Conservation (phyloP, 352 stramenopile species). For the Globisporangium middletonii region DNA sequence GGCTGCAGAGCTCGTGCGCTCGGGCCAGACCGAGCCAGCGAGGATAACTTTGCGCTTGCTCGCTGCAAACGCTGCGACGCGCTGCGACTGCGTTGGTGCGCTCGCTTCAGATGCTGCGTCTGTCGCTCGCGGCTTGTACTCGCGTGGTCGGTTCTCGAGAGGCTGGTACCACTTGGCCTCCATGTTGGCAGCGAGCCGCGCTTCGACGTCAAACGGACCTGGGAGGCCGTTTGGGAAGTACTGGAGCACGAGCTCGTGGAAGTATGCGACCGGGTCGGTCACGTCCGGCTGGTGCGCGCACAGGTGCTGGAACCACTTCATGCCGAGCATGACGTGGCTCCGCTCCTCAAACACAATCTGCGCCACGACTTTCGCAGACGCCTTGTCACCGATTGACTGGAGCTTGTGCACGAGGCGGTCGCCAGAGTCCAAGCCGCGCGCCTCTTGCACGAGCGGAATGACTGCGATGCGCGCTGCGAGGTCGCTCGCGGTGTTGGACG, state of each 20-base stretch:
- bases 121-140: constrained; percentile 1
- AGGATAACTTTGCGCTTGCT: constrained; percentile 70
- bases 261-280: constrained; percentile 55
- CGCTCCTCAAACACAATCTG: constrained; percentile 81
- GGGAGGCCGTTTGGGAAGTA: constrained; percentile 75
- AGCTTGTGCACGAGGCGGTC: constrained; percentile 69
- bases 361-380: constrained; percentile 57
- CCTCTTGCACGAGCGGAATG: constrained; percentile 78
- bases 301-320: constrained; percentile 79
- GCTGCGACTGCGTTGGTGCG: constrained; percentile 15
- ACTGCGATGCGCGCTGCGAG: constrained; percentile 71
- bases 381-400: constrained; percentile 56
- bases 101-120: neutral
- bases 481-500: constrained; percentile 56
- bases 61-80: constrained; percentile 37
- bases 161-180: constrained; percentile 61
- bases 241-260: constrained; percentile 73
- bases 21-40: constrained; percentile 74
- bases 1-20: constrained; percentile 84
- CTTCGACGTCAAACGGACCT: constrained; percentile 71
- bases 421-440: constrained; percentile 68
- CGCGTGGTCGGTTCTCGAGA: constrained; percentile 45
- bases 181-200: constrained; percentile 67
- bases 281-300: constrained; percentile 30
- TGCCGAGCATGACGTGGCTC: constrained; percentile 62